Conservation (phyloP, 1,284 basidiomycete species). For the Cutaneotrichosporon cavernicola region DNA sequence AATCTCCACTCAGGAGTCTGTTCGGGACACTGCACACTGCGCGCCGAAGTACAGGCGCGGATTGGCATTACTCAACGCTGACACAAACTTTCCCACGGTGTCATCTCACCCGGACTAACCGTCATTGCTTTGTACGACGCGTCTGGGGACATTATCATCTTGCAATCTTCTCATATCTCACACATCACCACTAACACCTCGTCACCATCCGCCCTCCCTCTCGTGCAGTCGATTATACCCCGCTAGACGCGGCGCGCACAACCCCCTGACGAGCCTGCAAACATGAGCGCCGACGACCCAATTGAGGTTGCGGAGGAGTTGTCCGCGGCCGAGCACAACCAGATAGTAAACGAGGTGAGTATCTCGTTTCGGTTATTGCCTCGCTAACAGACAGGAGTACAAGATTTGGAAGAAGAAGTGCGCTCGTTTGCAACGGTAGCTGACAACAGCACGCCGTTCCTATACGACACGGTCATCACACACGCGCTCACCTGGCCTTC, state of each 20-base stretch:
- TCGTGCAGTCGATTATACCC: neutral
- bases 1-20: neutral
- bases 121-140: constrained; percentile 5
- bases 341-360: constrained; percentile 83
- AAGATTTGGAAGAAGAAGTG: constrained; percentile 77
- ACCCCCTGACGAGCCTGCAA: neutral
- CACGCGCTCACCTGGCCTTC: constrained; percentile 98
- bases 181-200: neutral
- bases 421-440: constrained; percentile 3
- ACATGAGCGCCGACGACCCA: constrained; percentile 33
- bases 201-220: neutral
- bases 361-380: neutral
- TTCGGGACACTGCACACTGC: neutral
- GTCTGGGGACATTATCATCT: neutral
- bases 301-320: constrained; percentile 62
- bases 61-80: neutral
- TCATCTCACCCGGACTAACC: neutral
- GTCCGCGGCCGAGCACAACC: constrained; percentile 63
- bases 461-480: constrained; percentile 96
- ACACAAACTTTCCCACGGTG: constrained; percentile 10
- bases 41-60: neutral
- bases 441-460: constrained; percentile 68
- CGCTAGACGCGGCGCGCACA: neutral
- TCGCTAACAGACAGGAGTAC: constrained; percentile 53
- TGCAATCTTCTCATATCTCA: neutral